Percentiles rank a stretch among this genome's conserved stretches.
phyloP scores from a whole-genome alignment of 129 eudicot genomes.

The Heracleum sosnowskyi region DNA sequence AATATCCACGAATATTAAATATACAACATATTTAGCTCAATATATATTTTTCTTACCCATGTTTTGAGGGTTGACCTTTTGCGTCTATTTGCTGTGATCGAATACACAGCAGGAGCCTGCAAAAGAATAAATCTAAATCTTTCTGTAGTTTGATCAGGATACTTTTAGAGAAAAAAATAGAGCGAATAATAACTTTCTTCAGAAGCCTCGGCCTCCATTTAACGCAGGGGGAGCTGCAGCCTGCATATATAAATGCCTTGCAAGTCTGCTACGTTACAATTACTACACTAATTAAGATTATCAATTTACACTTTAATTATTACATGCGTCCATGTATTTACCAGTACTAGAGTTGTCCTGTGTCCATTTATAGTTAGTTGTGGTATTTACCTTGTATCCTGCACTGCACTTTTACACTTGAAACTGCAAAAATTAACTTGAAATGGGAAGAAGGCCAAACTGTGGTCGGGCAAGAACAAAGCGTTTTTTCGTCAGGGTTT shows the following conservation, averaged over 20 bases:
- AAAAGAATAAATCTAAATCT: no score
- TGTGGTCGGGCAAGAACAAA: not conserved
- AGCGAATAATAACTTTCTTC: not conserved
- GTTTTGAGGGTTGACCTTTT: no score
- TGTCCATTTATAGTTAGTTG: not conserved
- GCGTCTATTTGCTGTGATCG: no score
- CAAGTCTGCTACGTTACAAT: not conserved
- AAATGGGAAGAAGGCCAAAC: constrained; percentile 4
- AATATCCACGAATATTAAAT: no score
- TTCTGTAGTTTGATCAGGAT: no score
- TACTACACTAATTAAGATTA: not conserved
- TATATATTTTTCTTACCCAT: no score
- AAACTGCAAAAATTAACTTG: no score
- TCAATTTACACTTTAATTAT: no score
- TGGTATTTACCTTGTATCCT: not conserved
- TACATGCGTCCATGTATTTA: not conserved
- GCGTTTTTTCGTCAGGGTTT: not conserved
- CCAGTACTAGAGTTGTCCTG: no score
- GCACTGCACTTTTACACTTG: not conserved
- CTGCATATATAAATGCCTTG: not conserved
- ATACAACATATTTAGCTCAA: no score
- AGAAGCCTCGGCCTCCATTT: not conserved
- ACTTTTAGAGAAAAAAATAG: not conserved
- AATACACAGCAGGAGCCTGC: no score
- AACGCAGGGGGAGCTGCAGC: not conserved